Base-by-base conservation (phyloP, 2,329 filamentous ascomycete genomes). In the Xylariales sp. region DNA sequence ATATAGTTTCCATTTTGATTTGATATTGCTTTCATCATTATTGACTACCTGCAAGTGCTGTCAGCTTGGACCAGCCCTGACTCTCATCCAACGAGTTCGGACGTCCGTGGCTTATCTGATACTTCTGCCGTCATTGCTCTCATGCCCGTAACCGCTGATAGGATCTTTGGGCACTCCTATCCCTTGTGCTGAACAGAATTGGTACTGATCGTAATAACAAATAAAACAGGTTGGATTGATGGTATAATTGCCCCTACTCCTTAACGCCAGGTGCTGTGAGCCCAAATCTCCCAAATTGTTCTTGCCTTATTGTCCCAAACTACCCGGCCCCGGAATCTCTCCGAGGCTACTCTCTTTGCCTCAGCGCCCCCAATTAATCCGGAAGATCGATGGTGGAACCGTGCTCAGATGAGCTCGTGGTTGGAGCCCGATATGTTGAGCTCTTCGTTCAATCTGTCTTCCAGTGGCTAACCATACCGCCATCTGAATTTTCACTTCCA, bases 401-500 rank as follows among this genome's bases (percentile, higher is more conserved):
- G 60, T 49, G 46, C 55, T 41, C n/a, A 39, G 65, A 64, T 10
- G 62, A 66, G 60, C 61, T 60, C 60, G 55, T 67, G 18, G 30
- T 65, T 62, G 46, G 30, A 50, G 41, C 45, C 28, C n/a, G 50
- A 45, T 49, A 57, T 28, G 30, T 41, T 36, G 39, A 48, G 45
- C 34, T 48, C n/a, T 28, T 23, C 28, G 2, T 45, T 67, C 39
- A 97, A 79, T 97, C 95, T 28, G 90, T 91, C 83, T 98, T 98
- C 94, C 95, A 98, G 80, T 98, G 95, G 46, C 88, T 89, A 3
- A 89, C 89, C 65, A 93, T 80, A 36, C 87, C 85, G 39, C 87
- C 86, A 74, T 97, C 93, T 56, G 93, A 87, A 75, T 97, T 93
- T 63, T 93, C 91, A 71, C 91, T 91, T 28, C 93, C 93, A 10